Evolutionary conservation across 345 rosid species (phyloP).

Genomic region (Aquilaria sinensis): DNA sequence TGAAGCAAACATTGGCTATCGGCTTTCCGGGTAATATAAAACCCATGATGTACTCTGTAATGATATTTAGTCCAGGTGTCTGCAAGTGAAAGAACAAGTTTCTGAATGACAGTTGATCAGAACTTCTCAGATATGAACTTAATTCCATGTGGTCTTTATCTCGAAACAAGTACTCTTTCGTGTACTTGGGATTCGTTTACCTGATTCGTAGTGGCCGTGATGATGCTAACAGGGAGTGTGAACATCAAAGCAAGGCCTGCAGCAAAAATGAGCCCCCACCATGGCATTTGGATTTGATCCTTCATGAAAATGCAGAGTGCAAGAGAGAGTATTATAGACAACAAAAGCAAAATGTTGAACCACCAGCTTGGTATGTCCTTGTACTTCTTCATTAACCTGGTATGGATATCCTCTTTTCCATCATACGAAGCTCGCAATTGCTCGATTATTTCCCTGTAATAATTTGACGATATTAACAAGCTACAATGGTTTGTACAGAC

Average conservation of each 20-base stretch:
- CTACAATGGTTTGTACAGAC: too few relatives aligned
- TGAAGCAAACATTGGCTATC: slow-evolving; percentile 54
- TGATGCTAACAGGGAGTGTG: slow-evolving; percentile 50
- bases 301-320: slow-evolving; percentile 42
- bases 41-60: slow-evolving; percentile 62
- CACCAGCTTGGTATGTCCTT: slow-evolving; percentile 55
- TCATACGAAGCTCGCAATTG: slow-evolving; percentile 42
- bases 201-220: slow-evolving; percentile 58
- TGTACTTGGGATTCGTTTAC: slow-evolving; percentile 11
- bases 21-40: slow-evolving; percentile 51
- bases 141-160: too few relatives aligned
- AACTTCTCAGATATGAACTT: too few relatives aligned
- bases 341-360: slow-evolving; percentile 32
- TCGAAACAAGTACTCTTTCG: neutral
- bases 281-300: slow-evolving; percentile 56
- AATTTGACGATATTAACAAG: neutral
- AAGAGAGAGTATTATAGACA: slow-evolving; percentile 37
- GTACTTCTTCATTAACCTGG: slow-evolving; percentile 57
- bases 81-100: slow-evolving; percentile 9
- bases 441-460: slow-evolving; percentile 34
- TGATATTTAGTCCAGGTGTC: slow-evolving; percentile 49
- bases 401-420: slow-evolving; percentile 48
- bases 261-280: slow-evolving; percentile 67
- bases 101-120: neutral
- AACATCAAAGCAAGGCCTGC: slow-evolving; percentile 38